Evolutionary conservation across 257 asterid genomes (phyloP).

Genomic region (Solanum bukasovii): DNA sequence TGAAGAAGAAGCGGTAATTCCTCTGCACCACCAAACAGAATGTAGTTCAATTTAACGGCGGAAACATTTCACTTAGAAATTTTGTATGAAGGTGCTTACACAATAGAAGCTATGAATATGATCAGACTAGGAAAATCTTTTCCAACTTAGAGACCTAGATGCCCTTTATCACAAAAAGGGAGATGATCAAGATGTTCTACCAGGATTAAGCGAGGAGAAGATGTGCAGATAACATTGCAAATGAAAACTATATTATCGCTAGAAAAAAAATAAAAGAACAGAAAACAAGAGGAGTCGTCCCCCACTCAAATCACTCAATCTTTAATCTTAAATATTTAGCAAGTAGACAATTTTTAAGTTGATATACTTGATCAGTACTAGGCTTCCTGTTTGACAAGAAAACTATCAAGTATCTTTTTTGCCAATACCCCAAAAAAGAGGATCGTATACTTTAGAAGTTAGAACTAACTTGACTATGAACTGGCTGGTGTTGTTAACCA

Average conservation of each 20-base stretch:
- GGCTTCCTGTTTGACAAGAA: background rate
- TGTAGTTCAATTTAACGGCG: background rate
- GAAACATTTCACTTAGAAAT: background rate
- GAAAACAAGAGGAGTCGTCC: background rate
- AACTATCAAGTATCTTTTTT: background rate
- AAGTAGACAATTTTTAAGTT: background rate
- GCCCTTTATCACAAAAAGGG: background rate
- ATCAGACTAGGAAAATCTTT: background rate
- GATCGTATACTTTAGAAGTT: background rate
- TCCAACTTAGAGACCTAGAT: background rate
- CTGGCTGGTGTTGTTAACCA: background rate
- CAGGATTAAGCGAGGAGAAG: background rate
- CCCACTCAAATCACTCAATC: background rate
- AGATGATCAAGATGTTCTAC: background rate
- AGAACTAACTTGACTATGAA: background rate
- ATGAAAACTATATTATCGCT: background rate
- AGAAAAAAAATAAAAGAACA: background rate
- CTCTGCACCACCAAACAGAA: slow-evolving; percentile 51
- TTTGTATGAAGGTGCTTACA: background rate
- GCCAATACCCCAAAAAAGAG: background rate
- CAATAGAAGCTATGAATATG: background rate
- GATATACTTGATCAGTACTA: background rate
- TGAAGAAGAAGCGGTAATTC: slow-evolving; percentile 91
- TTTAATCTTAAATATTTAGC: background rate
- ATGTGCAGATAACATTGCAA: background rate